Base-by-base conservation (phyloP, 2,329 filamentous ascomycete species). In the Trichoderma polysporum region DNA sequence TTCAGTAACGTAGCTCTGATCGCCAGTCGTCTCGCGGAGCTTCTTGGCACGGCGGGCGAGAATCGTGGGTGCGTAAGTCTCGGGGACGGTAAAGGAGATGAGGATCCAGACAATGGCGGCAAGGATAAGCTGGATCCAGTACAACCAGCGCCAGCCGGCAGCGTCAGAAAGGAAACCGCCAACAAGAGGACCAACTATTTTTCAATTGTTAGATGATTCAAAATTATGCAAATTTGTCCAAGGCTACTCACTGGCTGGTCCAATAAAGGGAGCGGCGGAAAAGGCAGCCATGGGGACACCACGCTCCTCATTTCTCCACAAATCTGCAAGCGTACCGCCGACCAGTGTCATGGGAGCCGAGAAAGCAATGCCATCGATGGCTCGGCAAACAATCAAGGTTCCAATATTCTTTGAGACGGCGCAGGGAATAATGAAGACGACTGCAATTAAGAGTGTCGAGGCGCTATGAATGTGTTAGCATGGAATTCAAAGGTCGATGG, bases 281-380 rank as follows among this genome's bases (percentile, higher is more conserved):
- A 95, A 96, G 17, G 91, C 90, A 3, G 92, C 92, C 92, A 96
- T 95, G 19, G 92, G 91, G 1, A 95, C 90, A 73, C 92, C 92
- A 62, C 92, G 86, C 78, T 96, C 92, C 75, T 95, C 92, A 59
- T 89, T 92, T 68, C 81, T 88, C 91, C 91, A 96, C n/a, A 95
- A 78, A 79, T 96, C 92, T 12, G 92, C 90, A 6, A 96, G 79
- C 0, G 91, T 94, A 9, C 92, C 92, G 50, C 92, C 92, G 9
- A 94, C 92, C 1, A 95, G 83, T 0, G 92, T 94, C 90, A 96
- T 94, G 2, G 92, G 92, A 0, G 92, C 92, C 12, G 90, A 93
- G 75, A 94, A 94, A 6, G 91, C 91, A 66, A 95, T 92, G 53
- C 92, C 92, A 69, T 93, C 92, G 68, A 96, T 91, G 53, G 88